Conservation (phyloP, 768 basidiomycete species). For the Suillus subluteus region DNA sequence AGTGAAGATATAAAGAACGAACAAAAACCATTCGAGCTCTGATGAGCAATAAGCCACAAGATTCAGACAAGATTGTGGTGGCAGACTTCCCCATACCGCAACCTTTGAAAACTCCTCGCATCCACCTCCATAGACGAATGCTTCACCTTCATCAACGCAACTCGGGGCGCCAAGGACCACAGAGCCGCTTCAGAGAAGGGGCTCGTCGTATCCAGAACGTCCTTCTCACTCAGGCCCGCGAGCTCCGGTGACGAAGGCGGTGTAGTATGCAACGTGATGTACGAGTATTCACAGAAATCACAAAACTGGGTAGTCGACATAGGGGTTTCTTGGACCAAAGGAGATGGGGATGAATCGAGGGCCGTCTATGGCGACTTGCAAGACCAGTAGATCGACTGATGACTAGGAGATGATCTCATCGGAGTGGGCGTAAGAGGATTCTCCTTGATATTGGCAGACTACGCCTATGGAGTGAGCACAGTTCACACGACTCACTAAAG, state of each 20-base stretch:
- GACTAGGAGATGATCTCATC: constrained; percentile 9
- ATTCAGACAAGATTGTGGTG: neutral
- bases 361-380: constrained; percentile 16
- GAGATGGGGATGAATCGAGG: constrained; percentile 1
- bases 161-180: neutral
- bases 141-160: neutral
- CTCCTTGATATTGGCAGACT: neutral
- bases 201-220: neutral
- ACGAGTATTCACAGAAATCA: constrained; percentile 36
- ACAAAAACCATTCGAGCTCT: neutral
- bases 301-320: constrained; percentile 19
- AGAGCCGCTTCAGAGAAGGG: constrained; percentile 4
- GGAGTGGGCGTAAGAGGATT: neutral
- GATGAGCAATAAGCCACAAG: neutral
- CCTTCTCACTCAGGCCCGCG: constrained; percentile 14
- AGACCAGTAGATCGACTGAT: constrained; percentile 14
- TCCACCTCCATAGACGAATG: neutral
- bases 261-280: constrained; percentile 35
- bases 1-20: neutral
- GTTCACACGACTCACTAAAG: too few relatives aligned
- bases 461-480: neutral
- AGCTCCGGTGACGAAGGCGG: constrained; percentile 31
- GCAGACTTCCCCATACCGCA: constrained; percentile 2
- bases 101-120: constrained; percentile 3
- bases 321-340: constrained; percentile 11